phyloP scores from a whole-genome alignment of 169 alveolate genomes.

The Plasmodium cynomolgi region DNA sequence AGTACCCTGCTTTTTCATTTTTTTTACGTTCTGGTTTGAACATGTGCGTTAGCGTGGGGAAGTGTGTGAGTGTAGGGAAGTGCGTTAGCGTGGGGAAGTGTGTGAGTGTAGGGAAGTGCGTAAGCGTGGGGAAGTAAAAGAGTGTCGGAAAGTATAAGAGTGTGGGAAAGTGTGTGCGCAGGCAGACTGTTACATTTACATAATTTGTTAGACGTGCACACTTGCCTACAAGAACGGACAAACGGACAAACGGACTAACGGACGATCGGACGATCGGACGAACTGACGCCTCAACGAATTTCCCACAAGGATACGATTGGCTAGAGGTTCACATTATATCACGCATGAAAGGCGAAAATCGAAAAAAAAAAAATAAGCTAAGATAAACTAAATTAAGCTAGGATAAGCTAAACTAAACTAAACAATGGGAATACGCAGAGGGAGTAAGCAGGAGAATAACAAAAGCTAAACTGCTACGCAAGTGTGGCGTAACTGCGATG shows the following conservation, averaged over 20 bases:
- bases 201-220: not conserved
- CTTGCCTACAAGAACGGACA: not conserved
- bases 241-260: not conserved
- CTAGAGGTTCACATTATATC: not conserved
- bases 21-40: not conserved
- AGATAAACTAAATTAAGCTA: no score
- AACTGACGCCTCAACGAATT: not conserved
- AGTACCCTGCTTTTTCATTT: constrained; percentile 64
- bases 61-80: not conserved
- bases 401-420: not conserved
- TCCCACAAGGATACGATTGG: not conserved
- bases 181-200: not conserved
- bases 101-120: not conserved
- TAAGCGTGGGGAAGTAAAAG: not conserved
- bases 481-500: not conserved
- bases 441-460: not conserved
- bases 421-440: not conserved
- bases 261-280: not conserved
- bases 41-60: not conserved
- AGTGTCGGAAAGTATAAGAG: no score
- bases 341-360: not conserved
- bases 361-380: not conserved
- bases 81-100: not conserved
- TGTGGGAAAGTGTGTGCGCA: not conserved
- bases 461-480: not conserved